Conservation (phyloP, 1,284 basidiomycete species). For the Ceratobasidium sp. region DNA sequence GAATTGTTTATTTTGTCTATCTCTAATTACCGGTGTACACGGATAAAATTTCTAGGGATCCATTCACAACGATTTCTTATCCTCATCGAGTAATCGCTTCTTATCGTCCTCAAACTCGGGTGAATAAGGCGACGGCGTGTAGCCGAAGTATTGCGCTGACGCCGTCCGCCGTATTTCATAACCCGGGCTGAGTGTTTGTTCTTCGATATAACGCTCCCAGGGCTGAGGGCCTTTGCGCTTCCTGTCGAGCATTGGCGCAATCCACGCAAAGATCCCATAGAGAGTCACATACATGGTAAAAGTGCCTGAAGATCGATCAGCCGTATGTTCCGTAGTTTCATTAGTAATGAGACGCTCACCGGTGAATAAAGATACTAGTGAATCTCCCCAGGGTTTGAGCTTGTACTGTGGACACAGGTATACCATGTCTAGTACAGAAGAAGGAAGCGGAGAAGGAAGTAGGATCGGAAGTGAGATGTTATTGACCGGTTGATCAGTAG, state of each 20-base stretch:
- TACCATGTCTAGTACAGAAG: conserved; percentile 1
- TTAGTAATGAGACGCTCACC: background rate
- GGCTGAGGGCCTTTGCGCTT: background rate
- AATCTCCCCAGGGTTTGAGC: background rate
- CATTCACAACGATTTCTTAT: too few relatives aligned
- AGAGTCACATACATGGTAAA: conserved; percentile 16
- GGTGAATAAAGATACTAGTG: conserved; percentile 1
- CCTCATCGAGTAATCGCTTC: background rate
- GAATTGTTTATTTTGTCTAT: too few relatives aligned
- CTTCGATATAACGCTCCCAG: background rate
- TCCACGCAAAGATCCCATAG: conserved; percentile 6
- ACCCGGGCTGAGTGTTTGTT: background rate
- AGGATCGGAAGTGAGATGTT: conserved; percentile 18
- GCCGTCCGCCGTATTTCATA: background rate
- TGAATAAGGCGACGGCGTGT: background rate
- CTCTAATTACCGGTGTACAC: too few relatives aligned
- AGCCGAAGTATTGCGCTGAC: background rate
- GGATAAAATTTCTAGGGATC: too few relatives aligned
- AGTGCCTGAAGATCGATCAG: background rate
- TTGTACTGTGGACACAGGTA: conserved; percentile 21
- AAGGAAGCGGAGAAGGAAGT: too few relatives aligned
- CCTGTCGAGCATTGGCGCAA: background rate
- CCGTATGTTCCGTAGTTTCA: background rate
- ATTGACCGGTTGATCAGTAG: background rate
- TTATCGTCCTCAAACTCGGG: background rate